Evolutionary conservation across 2,329 filamentous ascomycete genomes (phyloP).

Genomic region (Penicillium sp.): DNA sequence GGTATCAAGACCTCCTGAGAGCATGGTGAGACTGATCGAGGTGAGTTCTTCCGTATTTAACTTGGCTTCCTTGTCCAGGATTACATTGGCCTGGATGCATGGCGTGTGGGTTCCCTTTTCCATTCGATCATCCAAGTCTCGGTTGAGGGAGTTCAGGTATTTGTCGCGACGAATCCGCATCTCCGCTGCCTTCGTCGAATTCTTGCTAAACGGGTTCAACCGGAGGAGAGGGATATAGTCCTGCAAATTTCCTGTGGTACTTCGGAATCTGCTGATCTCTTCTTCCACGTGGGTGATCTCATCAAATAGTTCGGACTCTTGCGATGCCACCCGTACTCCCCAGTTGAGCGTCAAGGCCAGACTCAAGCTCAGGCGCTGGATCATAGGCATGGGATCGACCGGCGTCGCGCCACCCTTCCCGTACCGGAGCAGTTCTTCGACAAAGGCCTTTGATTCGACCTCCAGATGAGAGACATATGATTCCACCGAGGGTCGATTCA

Average conservation of each 20-base stretch:
- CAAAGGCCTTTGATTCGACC: constrained; percentile 62
- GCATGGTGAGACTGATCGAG: constrained; percentile 67
- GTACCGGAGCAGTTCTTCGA: constrained; percentile 60
- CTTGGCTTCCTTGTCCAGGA: constrained; percentile 62
- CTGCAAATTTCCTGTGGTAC: constrained; percentile 77
- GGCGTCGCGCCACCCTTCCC: constrained; percentile 55
- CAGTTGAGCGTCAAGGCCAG: constrained; percentile 65
- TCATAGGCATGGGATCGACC: constrained; percentile 67
- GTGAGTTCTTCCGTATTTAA: constrained; percentile 63
- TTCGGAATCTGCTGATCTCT: constrained; percentile 69
- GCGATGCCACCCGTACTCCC: constrained; percentile 61
- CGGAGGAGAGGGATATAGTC: constrained; percentile 74
- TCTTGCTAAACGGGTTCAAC: constrained; percentile 62
- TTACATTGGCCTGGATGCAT: constrained; percentile 67
- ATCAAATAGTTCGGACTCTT: constrained; percentile 62
- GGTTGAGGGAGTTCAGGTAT: constrained; percentile 59
- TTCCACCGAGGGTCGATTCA: constrained; percentile 64
- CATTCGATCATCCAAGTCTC: constrained; percentile 61
- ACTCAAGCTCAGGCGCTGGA: constrained; percentile 63
- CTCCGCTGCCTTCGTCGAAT: constrained; percentile 58
- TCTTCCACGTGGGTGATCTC: constrained; percentile 75
- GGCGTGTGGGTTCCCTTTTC: constrained; percentile 60
- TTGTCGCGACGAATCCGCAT: constrained; percentile 61
- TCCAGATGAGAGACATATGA: constrained; percentile 64
- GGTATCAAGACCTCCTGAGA: constrained; percentile 66